A percentile compares a stretch with the other conserved stretches of the same genome.
Conservation (phyloP, 768 basidiomycete species). For the Suillus decipiens region DNA sequence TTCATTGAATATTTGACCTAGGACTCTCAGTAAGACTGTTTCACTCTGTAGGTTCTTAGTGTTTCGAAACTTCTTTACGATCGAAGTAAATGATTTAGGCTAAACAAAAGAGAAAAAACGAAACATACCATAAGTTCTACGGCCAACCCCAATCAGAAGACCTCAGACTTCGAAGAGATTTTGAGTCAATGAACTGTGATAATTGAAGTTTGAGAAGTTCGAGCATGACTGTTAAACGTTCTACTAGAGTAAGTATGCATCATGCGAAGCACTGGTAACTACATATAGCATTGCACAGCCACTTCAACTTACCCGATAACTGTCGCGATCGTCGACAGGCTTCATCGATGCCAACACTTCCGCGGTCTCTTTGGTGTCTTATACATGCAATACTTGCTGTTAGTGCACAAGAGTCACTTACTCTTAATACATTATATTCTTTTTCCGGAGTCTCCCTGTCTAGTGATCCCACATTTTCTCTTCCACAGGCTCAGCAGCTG, state of each 20-base stretch:
- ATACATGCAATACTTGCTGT: constrained; percentile 11
- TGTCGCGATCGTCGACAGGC: not conserved
- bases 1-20: too few relatives aligned
- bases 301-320: not conserved
- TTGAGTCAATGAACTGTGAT: not conserved
- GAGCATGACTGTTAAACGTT: not conserved
- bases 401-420: constrained; percentile 28
- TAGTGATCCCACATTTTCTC: constrained; percentile 38
- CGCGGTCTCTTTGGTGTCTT: constrained; percentile 11
- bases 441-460: constrained; percentile 35
- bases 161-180: not conserved
- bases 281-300: too few relatives aligned
- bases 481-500: constrained; percentile 42
- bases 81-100: too few relatives aligned
- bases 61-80: not conserved
- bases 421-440: constrained; percentile 37
- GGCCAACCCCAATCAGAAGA: not conserved
- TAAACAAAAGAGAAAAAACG: too few relatives aligned
- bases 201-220: not conserved
- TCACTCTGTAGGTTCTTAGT: not conserved
- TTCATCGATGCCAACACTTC: constrained; percentile 5
- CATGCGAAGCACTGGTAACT: too few relatives aligned
- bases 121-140: not conserved
- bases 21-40: too few relatives aligned
- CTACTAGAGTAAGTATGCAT: too few relatives aligned